Evolutionary conservation across 2,329 filamentous ascomycete species (phyloP), one percentile per base, ranked within the genome.

Genomic region (Aureobasidium sp.): DNA sequence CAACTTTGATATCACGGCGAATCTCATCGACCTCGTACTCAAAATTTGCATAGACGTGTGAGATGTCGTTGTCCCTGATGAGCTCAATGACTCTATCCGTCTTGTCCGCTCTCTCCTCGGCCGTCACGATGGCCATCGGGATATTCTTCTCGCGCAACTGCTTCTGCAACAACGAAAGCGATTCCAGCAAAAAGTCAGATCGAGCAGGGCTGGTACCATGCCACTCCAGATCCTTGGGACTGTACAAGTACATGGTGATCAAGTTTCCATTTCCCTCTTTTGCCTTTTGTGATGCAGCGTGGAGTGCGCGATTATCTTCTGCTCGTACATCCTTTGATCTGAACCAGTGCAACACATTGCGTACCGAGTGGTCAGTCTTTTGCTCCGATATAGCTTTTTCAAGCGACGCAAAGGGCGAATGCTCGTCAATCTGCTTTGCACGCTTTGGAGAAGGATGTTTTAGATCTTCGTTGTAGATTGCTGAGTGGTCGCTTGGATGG

Each of bases 261-360:
- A 81, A 65, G 29, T 70, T 73, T 42, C 70, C 73, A 8, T 74
- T 73, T 2, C 73, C 71, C 57, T 74, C 74, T 63, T 77, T 73
- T 0, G 77, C 77, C 43, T 78, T 75, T 51, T 74, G 66, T 0
- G 76, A 75, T 4, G 78, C 78, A 42, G 77, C 72, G 43, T 78
- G 69, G 10, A 80, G 67, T 6, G 70, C 76, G n/a, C 70, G 75
- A 61, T 81, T 81, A 62, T 80, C 79, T 49, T 80, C 74, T 47
- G 77, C 74, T 23, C 79, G 73, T 8, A 80, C 66, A 58, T 80
- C 79, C 62, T 79, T 79, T 60, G 74, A 75, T n/a, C 77, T 74
- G 64, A 80, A 80, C 79, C 78, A 80, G 62, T 80, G 77, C 5
- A 76, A 68, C 0, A 80, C 74, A 61, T 73, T 76, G n/a, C 68